Percentiles rank a stretch among this genome's conserved stretches.
These are phyloP conservation scores for Larix kaempferi DNA, from an alignment of 75 land plant species.

Conservation along the genomic window DNA sequence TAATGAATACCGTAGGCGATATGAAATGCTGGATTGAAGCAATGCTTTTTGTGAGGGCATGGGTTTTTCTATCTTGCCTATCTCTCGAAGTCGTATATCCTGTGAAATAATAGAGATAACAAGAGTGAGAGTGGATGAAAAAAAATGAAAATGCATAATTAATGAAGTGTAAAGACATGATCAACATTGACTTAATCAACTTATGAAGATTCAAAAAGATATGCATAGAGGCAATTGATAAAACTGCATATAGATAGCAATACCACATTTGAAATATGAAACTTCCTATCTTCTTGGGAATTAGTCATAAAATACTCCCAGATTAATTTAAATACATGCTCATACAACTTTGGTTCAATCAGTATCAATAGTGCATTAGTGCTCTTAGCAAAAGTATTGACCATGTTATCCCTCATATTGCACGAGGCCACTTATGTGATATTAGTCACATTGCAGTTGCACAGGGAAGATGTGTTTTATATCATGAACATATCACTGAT, in stretches of 20 bases:
- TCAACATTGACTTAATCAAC: conserved; percentile 1
- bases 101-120: conserved; percentile 10
- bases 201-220: neutral
- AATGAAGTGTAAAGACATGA: neutral
- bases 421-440: too few species aligned
- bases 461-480: too few species aligned
- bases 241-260: neutral
- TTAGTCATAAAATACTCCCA: too few species aligned
- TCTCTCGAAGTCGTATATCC: conserved; percentile 82
- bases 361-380: too few species aligned
- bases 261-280: neutral
- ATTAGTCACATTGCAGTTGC: too few species aligned
- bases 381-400: too few species aligned
- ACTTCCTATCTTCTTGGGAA: neutral
- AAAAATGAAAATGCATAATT: neutral
- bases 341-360: too few species aligned
- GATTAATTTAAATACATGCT: too few species aligned
- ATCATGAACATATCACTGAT: too few species aligned
- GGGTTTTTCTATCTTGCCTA: conserved; percentile 22
- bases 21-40: conserved; percentile 58
- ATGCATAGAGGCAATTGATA: neutral
- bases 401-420: too few species aligned
- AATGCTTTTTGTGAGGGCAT: conserved; percentile 18
- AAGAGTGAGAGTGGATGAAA: neutral
- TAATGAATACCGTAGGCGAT: conserved; percentile 65